These are phyloP conservation scores for Chaetomium sp. DNA, from an alignment of 2,329 filamentous ascomycete genomes.

Conservation along the genomic window DNA sequence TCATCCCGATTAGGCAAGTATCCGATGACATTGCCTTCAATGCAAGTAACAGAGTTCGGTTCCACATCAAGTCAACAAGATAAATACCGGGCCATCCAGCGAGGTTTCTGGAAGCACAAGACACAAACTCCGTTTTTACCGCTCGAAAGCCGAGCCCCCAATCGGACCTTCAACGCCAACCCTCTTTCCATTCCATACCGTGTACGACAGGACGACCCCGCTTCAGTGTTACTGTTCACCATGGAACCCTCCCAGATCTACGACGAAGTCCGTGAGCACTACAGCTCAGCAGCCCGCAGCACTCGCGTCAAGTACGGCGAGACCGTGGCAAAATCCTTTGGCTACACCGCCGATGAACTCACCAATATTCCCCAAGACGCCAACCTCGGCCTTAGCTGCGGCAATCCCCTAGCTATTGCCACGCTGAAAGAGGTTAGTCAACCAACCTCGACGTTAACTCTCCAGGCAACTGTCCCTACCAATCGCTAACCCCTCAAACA, in stretches of 20 bases:
- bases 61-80: background rate
- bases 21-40: conserved; percentile 6
- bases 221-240: background rate
- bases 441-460: background rate
- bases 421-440: conserved; percentile 30
- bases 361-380: conserved; percentile 38
- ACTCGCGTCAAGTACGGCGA: conserved; percentile 30
- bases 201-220: background rate
- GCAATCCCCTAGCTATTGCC: conserved; percentile 46
- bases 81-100: too few relatives aligned
- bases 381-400: conserved; percentile 49
- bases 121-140: too few relatives aligned
- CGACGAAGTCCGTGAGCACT: conserved; percentile 30
- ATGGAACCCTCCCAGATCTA: conserved; percentile 30
- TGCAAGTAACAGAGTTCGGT: background rate
- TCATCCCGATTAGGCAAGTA: conserved; percentile 8
- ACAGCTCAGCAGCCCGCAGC: conserved; percentile 29
- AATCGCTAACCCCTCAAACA: conserved; percentile 20
- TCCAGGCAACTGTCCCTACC: background rate
- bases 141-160: too few relatives aligned
- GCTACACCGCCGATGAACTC: conserved; percentile 45
- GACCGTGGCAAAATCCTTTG: conserved; percentile 45
- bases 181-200: too few relatives aligned
- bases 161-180: too few relatives aligned
- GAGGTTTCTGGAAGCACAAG: too few relatives aligned